Percentiles rank a stretch among this genome's conserved stretches.
These are phyloP conservation scores for Metarhizium album DNA, from an alignment of 2,329 filamentous ascomycete species.

Conservation along the genomic window DNA sequence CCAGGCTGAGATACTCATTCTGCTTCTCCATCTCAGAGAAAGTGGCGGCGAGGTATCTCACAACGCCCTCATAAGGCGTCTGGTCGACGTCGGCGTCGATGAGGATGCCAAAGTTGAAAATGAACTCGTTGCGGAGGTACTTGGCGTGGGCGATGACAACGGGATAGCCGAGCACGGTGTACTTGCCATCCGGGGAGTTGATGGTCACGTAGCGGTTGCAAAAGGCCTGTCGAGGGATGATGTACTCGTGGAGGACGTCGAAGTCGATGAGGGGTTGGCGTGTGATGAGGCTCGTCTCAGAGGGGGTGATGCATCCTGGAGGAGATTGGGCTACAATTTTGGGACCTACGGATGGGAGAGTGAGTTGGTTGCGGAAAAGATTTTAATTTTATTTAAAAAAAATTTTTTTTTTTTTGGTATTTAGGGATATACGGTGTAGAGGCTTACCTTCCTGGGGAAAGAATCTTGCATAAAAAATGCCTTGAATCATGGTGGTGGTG, in stretches of 20 bases:
- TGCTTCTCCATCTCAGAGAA: conserved; percentile 90
- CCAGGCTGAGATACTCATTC: conserved; percentile 66
- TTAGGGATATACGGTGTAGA: neutral
- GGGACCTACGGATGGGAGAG: conserved; percentile 32
- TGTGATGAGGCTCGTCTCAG: conserved; percentile 18
- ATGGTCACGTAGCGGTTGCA: conserved; percentile 85
- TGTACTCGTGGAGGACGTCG: conserved; percentile 76
- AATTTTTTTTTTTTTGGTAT: too few relatives aligned
- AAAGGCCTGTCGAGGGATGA: conserved; percentile 90
- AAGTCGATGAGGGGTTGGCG: conserved; percentile 66
- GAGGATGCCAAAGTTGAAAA: conserved; percentile 93
- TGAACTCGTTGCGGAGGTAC: conserved; percentile 90
- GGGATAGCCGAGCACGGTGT: conserved; percentile 77
- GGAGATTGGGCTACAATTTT: conserved; percentile 53
- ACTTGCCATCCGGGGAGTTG: conserved; percentile 56
- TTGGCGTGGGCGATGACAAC: conserved; percentile 74
- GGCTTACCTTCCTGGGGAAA: conserved; percentile 51
- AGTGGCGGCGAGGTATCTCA: conserved; percentile 72
- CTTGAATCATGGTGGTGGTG: conserved; percentile 46
- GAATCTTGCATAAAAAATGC: conserved; percentile 61
- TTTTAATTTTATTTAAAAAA: too few relatives aligned
- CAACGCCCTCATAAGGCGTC: conserved; percentile 72
- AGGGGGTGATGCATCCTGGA: conserved; percentile 47
- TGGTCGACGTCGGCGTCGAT: conserved; percentile 58
- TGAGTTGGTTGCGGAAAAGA: too few relatives aligned